phyloP scores from a whole-genome alignment of 345 rosid genomes.

The Arabidopsis arenosa region DNA sequence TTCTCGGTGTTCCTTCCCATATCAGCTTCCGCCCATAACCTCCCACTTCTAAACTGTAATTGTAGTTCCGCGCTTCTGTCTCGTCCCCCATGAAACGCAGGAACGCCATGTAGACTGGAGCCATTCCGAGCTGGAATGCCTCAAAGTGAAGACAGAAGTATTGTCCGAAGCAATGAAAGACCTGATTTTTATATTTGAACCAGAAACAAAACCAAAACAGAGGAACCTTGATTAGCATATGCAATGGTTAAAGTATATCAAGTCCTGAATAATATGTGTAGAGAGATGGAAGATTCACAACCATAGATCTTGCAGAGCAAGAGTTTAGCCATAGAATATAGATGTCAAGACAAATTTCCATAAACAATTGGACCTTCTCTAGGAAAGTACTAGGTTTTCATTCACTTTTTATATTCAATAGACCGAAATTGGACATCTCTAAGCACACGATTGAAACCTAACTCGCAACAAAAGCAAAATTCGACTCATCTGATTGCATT shows the following conservation, averaged over 20 bases:
- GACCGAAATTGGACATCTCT: neutral
- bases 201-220: slow-evolving; percentile 30
- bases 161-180: slow-evolving; percentile 92
- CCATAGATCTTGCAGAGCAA: neutral
- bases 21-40: slow-evolving; percentile 89
- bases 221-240: slow-evolving; percentile 16
- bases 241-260: neutral
- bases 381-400: neutral
- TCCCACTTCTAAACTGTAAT: slow-evolving; percentile 95
- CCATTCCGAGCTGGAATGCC: slow-evolving; percentile 97
- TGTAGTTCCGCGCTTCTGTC: slow-evolving; percentile 80
- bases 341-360: neutral
- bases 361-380: neutral
- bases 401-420: neutral
- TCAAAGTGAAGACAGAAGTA: slow-evolving; percentile 97
- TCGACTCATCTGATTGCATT: slow-evolving; percentile 1
- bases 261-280: neutral
- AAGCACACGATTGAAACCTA: slow-evolving; percentile 5
- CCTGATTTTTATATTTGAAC: slow-evolving; percentile 47
- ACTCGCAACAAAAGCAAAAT: slow-evolving; percentile 7
- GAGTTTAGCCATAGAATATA: neutral
- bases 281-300: slow-evolving; percentile 1
- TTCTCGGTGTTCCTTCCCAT: slow-evolving; percentile 93
- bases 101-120: slow-evolving; percentile 97
- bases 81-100: slow-evolving; percentile 96